phyloP scores from a whole-genome alignment of 75 land plant species.

The Isoetes taiwanensis region DNA sequence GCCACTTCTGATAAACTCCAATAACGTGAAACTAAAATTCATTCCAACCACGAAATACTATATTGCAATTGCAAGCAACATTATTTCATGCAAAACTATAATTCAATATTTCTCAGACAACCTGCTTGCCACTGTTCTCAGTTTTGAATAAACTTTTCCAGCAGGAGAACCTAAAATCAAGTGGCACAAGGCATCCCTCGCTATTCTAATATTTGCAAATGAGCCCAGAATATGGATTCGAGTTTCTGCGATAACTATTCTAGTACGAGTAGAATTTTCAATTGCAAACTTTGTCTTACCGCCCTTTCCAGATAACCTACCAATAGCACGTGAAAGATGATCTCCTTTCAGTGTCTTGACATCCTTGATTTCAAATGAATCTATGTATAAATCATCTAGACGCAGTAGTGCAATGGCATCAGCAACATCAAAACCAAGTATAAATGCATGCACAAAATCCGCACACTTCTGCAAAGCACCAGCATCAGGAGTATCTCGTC shows the following conservation, averaged over 20 bases:
- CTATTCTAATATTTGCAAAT: conserved; percentile 65
- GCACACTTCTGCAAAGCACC: conserved; percentile 79
- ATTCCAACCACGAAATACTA: too few relatives aligned
- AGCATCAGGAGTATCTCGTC: conserved; percentile 71
- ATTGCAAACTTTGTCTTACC: conserved; percentile 92
- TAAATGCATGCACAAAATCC: conserved; percentile 80
- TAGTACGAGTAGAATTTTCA: conserved; percentile 80
- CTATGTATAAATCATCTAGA: conserved; percentile 81
- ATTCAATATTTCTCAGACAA: conserved; percentile 71
- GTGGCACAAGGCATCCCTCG: conserved; percentile 85
- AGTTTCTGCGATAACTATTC: conserved; percentile 85
- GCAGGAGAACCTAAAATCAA: conserved; percentile 90
- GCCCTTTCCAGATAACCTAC: conserved; percentile 81
- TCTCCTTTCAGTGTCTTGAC: conserved; percentile 83
- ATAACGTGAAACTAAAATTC: too few relatives aligned
- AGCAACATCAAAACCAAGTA: conserved; percentile 67
- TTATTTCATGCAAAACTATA: too few relatives aligned
- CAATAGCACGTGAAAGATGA: conserved; percentile 90
- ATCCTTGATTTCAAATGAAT: conserved; percentile 92
- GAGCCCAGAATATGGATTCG: conserved; percentile 83
- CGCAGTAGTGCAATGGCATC: conserved; percentile 76
- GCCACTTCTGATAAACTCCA: too few relatives aligned
- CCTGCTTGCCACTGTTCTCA: conserved; percentile 62
- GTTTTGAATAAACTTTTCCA: conserved; percentile 86
- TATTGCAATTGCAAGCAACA: too few relatives aligned